Evolutionary conservation across 768 basidiomycete genomes (phyloP).

Genomic region (Rubroboletus satanas): DNA sequence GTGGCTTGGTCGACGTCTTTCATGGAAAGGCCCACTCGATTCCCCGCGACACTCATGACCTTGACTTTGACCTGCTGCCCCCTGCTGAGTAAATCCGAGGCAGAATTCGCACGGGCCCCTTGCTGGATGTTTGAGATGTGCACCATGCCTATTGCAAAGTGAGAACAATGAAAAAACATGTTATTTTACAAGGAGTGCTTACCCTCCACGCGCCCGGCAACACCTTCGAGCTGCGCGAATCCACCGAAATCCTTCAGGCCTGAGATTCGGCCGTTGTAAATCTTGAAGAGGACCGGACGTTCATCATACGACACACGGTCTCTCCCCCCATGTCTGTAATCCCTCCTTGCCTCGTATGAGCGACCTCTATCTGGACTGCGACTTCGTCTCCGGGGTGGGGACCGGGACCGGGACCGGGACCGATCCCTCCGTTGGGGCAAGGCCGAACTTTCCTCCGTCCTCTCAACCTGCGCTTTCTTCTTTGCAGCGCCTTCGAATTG

Average conservation of each 20-base stretch:
- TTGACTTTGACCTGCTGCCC: constrained; percentile 92
- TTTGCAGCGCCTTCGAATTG: constrained; percentile 66
- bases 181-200: constrained; percentile 24
- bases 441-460: constrained; percentile 42
- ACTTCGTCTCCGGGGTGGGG: constrained; percentile 50
- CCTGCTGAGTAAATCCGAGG: constrained; percentile 80
- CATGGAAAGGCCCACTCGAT: constrained; percentile 85
- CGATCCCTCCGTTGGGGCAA: constrained; percentile 60
- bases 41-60: constrained; percentile 89
- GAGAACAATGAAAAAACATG: not conserved
- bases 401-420: constrained; percentile 41
- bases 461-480: constrained; percentile 46
- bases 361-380: constrained; percentile 60
- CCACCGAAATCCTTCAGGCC: constrained; percentile 94
- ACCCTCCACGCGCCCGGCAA: constrained; percentile 88
- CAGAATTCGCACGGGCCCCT: constrained; percentile 80
- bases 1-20: constrained; percentile 93
- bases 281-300: constrained; percentile 86
- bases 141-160: constrained; percentile 72
- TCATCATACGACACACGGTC: constrained; percentile 57
- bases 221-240: constrained; percentile 86
- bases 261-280: constrained; percentile 83
- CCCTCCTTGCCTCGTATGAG: constrained; percentile 40
- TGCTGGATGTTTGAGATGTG: constrained; percentile 91
- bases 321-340: constrained; percentile 39